Conservation (phyloP, 495 filamentous ascomycete species). For the Neurospora sp. region DNA sequence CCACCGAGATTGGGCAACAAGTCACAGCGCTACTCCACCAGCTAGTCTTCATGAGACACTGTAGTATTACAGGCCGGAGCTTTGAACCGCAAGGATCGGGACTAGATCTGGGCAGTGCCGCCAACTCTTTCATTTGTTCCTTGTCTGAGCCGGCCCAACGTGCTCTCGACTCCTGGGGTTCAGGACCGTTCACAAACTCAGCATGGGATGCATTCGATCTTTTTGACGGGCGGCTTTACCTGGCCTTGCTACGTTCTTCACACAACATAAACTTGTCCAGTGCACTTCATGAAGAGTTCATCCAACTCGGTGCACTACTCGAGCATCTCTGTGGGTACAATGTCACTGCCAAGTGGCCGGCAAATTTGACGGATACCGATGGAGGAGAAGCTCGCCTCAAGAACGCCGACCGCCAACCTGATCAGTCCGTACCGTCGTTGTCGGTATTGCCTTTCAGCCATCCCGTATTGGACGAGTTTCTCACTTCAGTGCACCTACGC, state of each 20-base stretch:
- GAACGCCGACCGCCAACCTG: neutral
- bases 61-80: conserved; percentile 15
- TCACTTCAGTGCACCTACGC: conserved; percentile 41
- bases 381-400: conserved; percentile 2
- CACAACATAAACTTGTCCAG: conserved; percentile 7
- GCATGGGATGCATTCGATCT: conserved; percentile 48
- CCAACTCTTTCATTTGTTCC: conserved; percentile 4
- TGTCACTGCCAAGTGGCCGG: conserved; percentile 3
- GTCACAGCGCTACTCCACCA: conserved; percentile 24
- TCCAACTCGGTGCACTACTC: conserved; percentile 8
- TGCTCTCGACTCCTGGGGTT: conserved; percentile 3
- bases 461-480: conserved; percentile 46
- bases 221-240: conserved; percentile 55
- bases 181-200: conserved; percentile 1
- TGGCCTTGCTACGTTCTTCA: conserved; percentile 2
- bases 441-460: conserved; percentile 54
- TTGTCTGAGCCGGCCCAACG: neutral
- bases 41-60: conserved; percentile 17
- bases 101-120: neutral
- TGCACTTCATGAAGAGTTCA: conserved; percentile 4
- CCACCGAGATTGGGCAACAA: neutral
- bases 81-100: conserved; percentile 3
- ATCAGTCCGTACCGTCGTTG: neutral
- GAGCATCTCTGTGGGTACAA: conserved; percentile 16
- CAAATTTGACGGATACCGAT: neutral